Base-by-base conservation (phyloP, 2,329 filamentous ascomycete species). In the Beauveria sp. region DNA sequence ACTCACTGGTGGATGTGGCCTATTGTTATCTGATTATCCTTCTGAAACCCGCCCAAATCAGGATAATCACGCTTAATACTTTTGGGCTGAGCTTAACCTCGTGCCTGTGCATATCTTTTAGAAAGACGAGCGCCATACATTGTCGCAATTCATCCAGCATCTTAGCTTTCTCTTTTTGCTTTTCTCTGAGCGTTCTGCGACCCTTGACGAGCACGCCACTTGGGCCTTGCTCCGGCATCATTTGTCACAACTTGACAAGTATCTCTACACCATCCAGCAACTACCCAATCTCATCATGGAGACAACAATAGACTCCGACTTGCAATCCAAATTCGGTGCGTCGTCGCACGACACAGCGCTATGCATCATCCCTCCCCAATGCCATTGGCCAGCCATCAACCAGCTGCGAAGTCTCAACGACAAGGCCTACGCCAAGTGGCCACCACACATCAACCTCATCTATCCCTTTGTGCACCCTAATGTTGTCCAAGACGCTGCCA, bases 371-470 rank as follows among this genome's bases (percentile, higher is more conserved):
- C 84, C 84, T 3, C 83, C 85, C 0, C 65, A 67, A 24, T 65
- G 74, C 54, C 68, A 80, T 42, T 82, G 80, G 74, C 64, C 74
- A 1, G 66, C 79, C 3, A 69, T 86, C 57, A 78, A 88, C 65
- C 72, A 74, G 16, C 71, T 90, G 3, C 81, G 86, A 50, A 77
- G 75, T n/a, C 73, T 85, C 14, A 86, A 89, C 71, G 86, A 89
- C 70, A 84, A 83, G 63, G 78, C 80, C 0, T 82, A 81, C 65
- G 75, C 75, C 28, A 82, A 78, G 71, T 89, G 87, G 86, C 85
- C 86, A 3, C 83, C 86, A 14, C 86, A 89, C 66, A 69, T 89
- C 67, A 89, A 88, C 65, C 71, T 89, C 28, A 66, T 88, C 24
- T 89, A 89, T 67, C 87, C 86, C 0, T 89, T 88, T 68, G 83